Evolutionary conservation across 495 filamentous ascomycete species (phyloP), one percentile per base, ranked within the genome.

Genomic region (Podospora sp.): DNA sequence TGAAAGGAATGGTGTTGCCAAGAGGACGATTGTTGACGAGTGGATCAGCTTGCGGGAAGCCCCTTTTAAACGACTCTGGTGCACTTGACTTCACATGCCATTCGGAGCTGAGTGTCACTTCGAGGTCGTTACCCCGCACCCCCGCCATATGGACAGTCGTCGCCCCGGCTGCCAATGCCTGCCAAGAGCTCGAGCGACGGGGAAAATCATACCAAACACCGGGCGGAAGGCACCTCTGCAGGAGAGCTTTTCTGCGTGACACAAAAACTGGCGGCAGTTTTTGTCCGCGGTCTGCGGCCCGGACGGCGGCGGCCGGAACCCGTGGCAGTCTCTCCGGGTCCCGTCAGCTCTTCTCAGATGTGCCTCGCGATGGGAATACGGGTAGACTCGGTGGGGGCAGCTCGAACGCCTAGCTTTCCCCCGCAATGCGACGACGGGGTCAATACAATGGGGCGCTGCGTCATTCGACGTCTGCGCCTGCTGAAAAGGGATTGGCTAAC

Each of bases 401-500:
- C 29, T 33, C 29, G 29, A 33, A 11, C 25, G 52, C 52, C 52
- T n/a, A 55, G 52, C 14, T 24, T 52, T 55, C 25, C 52, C 52
- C 52, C 7, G 7, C 6, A 55, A 20, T 55, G 7, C 52, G 14
- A 24, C 20, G 5, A 55, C 20, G 20, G 52, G 52, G 40, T 8
- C 29, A 33, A 33, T 36, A 36, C 52, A 55, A 26, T 55, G 29
- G 29, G 29, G 29, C 8, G 3, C 29, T 33, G 52, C 52, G 52
- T 55, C 52, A 55, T 55, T 55, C 52, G 21, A 52, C 18, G 49
- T 18, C 18, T 55, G 52, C 52, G 16, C 49, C 25, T 27, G 35
- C 25, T 25, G 50, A 21, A 29, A 46, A 40, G 59, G 59, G 29
- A 16, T 25, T 62, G 59, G 59, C 59, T 11, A 12, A 12, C 58